phyloP scores from a whole-genome alignment of 352 stramenopile species.

The Phytopythium montanum region DNA sequence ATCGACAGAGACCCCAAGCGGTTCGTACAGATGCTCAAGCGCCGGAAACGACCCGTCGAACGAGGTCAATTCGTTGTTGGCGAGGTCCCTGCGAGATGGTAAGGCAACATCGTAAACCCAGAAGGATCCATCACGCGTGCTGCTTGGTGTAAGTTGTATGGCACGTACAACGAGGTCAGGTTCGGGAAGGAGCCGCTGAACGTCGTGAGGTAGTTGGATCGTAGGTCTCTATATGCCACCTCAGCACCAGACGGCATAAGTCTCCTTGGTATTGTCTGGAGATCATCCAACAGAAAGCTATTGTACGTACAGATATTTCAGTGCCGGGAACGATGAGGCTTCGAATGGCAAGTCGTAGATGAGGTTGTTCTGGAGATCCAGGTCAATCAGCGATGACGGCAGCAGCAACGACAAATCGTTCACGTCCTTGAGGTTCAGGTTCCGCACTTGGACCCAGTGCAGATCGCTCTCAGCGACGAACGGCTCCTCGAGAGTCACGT shows the following conservation, averaged over 20 bases:
- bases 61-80: too few species aligned
- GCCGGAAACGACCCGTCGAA: too few species aligned
- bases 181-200: too few species aligned
- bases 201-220: not conserved
- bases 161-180: too few species aligned
- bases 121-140: too few species aligned
- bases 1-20: too few species aligned
- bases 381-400: not conserved
- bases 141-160: too few species aligned
- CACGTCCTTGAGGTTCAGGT: slow-evolving; percentile 11
- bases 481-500: slow-evolving; percentile 13
- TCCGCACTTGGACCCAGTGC: slow-evolving; percentile 11
- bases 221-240: not conserved
- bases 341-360: slow-evolving; percentile 1
- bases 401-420: not conserved
- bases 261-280: not conserved
- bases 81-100: too few species aligned
- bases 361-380: not conserved
- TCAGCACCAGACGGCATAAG: too few species aligned
- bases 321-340: not conserved
- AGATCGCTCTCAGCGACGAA: slow-evolving; percentile 14
- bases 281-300: not conserved
- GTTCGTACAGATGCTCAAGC: too few species aligned
- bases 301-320: not conserved
- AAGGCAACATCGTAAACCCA: too few species aligned